Conservation (phyloP, 257 asterid genomes). For the Fraxinus excelsior region DNA sequence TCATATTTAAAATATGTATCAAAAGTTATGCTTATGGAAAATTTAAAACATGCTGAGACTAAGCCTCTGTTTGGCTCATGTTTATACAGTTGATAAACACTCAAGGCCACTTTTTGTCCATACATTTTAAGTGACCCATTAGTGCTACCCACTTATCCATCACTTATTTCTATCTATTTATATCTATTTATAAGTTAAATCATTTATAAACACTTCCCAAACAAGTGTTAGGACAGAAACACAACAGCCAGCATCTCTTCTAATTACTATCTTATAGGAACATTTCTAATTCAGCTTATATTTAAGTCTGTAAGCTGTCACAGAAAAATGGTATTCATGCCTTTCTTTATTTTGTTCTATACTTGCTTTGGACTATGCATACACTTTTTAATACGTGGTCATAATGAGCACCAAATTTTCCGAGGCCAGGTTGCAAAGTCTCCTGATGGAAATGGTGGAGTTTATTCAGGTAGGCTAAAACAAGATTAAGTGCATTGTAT, state of each 20-base stretch:
- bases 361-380: slow-evolving; percentile 5
- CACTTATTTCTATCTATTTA: too few species aligned
- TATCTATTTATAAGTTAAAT: too few species aligned
- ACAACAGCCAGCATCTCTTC: not conserved
- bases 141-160: too few species aligned
- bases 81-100: too few species aligned
- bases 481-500: slow-evolving; percentile 1
- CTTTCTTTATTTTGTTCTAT: slow-evolving; percentile 13
- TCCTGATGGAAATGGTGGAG: slow-evolving; percentile 99
- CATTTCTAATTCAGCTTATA: slow-evolving; percentile 16
- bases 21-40: not conserved
- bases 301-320: slow-evolving; percentile 9
- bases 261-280: not conserved
- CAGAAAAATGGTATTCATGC: not conserved
- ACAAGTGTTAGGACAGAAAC: not conserved
- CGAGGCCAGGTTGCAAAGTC: slow-evolving; percentile 86
- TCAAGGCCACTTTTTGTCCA: too few species aligned
- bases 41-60: not conserved
- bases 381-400: slow-evolving; percentile 11
- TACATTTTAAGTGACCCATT: too few species aligned
- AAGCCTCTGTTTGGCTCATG: not conserved
- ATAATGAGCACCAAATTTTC: slow-evolving; percentile 33
- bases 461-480: slow-evolving; percentile 69
- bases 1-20: not conserved
- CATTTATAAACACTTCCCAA: too few species aligned